These are phyloP conservation scores for Parmelia sp. DNA, from an alignment of 495 filamentous ascomycete genomes.

Conservation along the genomic window DNA sequence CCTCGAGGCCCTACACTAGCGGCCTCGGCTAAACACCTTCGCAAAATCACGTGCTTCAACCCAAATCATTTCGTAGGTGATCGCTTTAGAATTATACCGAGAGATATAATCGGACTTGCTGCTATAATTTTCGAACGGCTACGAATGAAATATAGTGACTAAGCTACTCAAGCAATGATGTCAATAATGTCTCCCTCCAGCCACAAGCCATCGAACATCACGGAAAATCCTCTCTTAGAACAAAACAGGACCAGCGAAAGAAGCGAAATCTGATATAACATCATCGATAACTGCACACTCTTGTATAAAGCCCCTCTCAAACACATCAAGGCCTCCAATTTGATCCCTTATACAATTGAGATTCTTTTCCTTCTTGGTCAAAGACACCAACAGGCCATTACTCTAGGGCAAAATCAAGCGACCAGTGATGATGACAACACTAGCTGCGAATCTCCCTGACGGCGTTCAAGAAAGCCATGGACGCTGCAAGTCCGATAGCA, in stretches of 20 bases:
- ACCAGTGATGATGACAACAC: neutral
- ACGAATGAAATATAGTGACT: neutral
- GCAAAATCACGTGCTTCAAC: neutral
- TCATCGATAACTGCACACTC: neutral
- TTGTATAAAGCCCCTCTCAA: neutral
- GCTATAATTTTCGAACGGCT: constrained; percentile 1
- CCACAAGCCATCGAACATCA: constrained; percentile 9
- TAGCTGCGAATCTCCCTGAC: neutral
- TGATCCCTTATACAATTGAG: constrained; percentile 18
- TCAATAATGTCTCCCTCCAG: neutral
- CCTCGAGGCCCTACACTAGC: too few species aligned
- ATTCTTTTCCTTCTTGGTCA: constrained; percentile 10
- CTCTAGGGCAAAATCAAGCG: neutral
- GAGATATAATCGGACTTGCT: neutral
- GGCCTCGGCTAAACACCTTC: too few species aligned
- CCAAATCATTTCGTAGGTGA: neutral
- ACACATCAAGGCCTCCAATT: constrained; percentile 12
- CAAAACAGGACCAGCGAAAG: constrained; percentile 9
- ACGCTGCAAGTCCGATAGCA: constrained; percentile 4
- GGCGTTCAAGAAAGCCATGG: constrained; percentile 4
- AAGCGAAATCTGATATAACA: neutral
- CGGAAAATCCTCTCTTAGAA: neutral
- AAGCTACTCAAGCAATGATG: neutral
- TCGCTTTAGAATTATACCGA: neutral
- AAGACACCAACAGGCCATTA: constrained; percentile 8